These are phyloP conservation scores for Botrytis porri DNA, from an alignment of 2,329 filamentous ascomycete species.

Conservation along the genomic window DNA sequence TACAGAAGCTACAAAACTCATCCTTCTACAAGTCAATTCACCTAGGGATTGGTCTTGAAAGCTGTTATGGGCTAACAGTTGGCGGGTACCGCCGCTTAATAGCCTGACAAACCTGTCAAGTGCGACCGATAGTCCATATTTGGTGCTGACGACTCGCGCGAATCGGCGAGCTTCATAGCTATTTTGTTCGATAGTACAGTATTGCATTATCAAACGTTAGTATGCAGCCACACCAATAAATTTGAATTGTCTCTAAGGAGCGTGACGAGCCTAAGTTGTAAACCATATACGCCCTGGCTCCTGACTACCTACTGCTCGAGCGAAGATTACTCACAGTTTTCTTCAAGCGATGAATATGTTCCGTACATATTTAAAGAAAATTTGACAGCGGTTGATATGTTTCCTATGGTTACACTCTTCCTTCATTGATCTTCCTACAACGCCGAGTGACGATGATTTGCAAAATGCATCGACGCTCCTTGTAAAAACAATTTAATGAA, in stretches of 20 bases:
- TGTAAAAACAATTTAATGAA: conserved; percentile 4
- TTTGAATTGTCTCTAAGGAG: conserved; percentile 11
- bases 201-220: conserved; percentile 15
- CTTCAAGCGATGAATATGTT: conserved; percentile 9
- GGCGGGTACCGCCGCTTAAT: conserved; percentile 18
- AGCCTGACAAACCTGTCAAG: conserved; percentile 12
- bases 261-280: conserved; percentile 12
- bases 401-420: conserved; percentile 13
- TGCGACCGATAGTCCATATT: conserved; percentile 18
- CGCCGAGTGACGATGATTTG: conserved; percentile 22
- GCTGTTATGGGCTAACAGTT: conserved; percentile 7
- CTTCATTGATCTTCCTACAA: conserved; percentile 1
- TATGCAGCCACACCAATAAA: conserved; percentile 17
- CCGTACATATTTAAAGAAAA: neutral
- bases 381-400: conserved; percentile 17
- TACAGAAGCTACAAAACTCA: neutral
- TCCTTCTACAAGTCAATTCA: neutral
- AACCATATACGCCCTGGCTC: neutral
- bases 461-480: conserved; percentile 11
- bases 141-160: conserved; percentile 20
- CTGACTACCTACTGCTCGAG: neutral
- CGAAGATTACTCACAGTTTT: neutral
- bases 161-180: conserved; percentile 17
- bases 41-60: neutral
- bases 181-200: conserved; percentile 20